Conservation (phyloP, 1,284 basidiomycete genomes). For the Pseudozyma thailandica region DNA sequence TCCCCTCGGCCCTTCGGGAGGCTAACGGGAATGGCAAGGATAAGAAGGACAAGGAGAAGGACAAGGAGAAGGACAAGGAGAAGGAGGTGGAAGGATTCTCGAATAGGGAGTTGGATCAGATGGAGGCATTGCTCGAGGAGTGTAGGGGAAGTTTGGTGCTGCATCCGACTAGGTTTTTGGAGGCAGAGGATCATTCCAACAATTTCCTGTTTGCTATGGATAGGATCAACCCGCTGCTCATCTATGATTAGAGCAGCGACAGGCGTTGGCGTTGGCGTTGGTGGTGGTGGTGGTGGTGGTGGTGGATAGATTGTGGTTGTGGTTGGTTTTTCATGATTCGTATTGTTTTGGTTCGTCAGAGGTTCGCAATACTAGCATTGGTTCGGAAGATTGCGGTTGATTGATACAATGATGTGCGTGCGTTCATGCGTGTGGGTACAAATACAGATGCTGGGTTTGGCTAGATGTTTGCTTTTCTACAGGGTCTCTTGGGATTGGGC, state of each 20-base stretch:
- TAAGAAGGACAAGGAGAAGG: constrained; percentile 4
- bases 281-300: too few relatives aligned
- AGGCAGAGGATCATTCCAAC: constrained; percentile 58
- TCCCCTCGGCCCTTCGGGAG: not conserved
- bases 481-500: constrained; percentile 5
- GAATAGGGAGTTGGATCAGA: constrained; percentile 54
- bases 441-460: constrained; percentile 9
- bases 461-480: not conserved
- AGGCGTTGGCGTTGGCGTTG: too few relatives aligned
- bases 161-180: constrained; percentile 62
- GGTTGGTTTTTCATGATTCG: too few relatives aligned
- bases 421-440: constrained; percentile 11
- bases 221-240: constrained; percentile 58
- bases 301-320: too few relatives aligned
- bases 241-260: constrained; percentile 42
- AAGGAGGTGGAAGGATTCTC: constrained; percentile 51
- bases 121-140: constrained; percentile 60
- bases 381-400: too few relatives aligned
- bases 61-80: constrained; percentile 15
- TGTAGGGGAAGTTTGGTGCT: constrained; percentile 57
- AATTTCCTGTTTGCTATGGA: constrained; percentile 65
- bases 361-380: too few relatives aligned
- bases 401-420: not conserved
- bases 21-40: constrained; percentile 3
- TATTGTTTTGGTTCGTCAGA: too few relatives aligned